A percentile compares a stretch with the other conserved stretches of the same genome.
These are phyloP conservation scores for Linnemannia hyalina DNA, from an alignment of 192 early-diverging fungal species.

Conservation along the genomic window DNA sequence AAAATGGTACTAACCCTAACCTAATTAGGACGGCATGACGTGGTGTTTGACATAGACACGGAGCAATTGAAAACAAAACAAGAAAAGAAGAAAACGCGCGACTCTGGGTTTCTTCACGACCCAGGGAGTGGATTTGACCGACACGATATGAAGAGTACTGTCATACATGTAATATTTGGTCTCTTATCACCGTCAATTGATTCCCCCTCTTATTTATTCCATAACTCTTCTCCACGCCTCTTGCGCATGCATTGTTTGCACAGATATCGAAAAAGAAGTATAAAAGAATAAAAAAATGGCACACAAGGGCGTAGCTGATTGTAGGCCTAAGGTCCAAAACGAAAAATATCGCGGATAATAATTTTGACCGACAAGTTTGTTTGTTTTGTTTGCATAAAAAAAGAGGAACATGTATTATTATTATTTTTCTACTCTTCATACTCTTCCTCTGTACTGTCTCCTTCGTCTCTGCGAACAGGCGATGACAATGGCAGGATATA, in stretches of 20 bases:
- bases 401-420: neutral
- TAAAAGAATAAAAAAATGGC: neutral
- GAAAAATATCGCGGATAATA: neutral
- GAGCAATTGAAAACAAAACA: neutral
- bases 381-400: neutral
- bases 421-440: neutral
- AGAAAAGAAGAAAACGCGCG: neutral
- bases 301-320: neutral
- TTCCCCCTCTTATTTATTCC: neutral
- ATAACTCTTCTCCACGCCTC: too few species aligned
- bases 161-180: too few species aligned
- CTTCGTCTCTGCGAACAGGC: neutral
- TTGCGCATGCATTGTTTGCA: neutral
- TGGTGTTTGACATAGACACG: neutral
- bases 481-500: neutral
- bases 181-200: neutral
- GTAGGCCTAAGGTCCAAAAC: neutral
- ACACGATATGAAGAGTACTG: too few species aligned
- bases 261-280: neutral
- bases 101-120: neutral
- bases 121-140: neutral
- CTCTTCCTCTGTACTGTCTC: neutral
- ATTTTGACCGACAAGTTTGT: neutral
- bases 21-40: neutral
- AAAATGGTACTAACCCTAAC: neutral